phyloP scores from a whole-genome alignment of 179 eudicot species.

The Silene noctiflora region DNA sequence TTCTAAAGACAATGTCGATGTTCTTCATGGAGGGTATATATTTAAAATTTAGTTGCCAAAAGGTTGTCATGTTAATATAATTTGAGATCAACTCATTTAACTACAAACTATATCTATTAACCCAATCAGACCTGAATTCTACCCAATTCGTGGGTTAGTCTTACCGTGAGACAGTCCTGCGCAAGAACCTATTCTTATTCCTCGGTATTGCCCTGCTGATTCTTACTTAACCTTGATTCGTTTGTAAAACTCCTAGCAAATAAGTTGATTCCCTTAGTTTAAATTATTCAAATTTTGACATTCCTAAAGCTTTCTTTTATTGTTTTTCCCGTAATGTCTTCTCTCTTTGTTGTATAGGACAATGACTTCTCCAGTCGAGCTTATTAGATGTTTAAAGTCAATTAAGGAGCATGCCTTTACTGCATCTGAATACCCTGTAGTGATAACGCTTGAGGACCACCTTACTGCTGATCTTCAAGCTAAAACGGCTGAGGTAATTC shows the following conservation, averaged over 20 bases:
- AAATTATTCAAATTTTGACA: background rate
- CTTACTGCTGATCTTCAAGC: conserved; percentile 72
- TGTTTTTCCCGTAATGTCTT: background rate
- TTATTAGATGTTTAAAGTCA: conserved; percentile 67
- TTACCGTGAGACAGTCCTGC: background rate
- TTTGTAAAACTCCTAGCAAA: background rate
- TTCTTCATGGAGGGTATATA: conserved; percentile 89
- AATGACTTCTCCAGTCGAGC: conserved; percentile 81
- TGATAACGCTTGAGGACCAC: conserved; percentile 82
- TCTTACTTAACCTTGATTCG: background rate
- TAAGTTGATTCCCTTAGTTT: background rate
- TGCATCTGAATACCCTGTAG: conserved; percentile 80
- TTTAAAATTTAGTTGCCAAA: background rate
- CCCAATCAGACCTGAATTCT: background rate
- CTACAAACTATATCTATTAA: background rate
- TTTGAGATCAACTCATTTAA: background rate
- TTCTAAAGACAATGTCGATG: conserved; percentile 62
- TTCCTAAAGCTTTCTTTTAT: background rate
- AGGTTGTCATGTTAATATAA: background rate
- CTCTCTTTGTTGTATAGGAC: conserved; percentile 47
- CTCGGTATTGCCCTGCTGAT: background rate
- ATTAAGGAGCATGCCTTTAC: conserved; percentile 75
- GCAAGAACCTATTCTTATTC: background rate
- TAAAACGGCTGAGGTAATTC: conserved; percentile 65
- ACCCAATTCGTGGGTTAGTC: background rate